A percentile compares a stretch with the other conserved stretches of the same genome.
phyloP scores from a whole-genome alignment of 306 rosid genomes.

The Prunus mume region DNA sequence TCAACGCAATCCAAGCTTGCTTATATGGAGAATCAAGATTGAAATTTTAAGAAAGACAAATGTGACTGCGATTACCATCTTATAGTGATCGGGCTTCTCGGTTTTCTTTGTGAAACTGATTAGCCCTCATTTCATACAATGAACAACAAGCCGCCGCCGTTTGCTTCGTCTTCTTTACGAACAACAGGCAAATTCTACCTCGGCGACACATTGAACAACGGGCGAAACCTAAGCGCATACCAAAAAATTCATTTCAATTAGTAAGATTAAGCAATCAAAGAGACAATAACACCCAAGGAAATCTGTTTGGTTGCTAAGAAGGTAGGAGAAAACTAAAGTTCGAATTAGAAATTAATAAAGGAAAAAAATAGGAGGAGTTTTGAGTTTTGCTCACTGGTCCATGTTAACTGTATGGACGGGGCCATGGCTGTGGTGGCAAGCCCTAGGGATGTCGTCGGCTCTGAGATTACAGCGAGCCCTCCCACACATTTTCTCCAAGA shows the following conservation, averaged over 20 bases:
- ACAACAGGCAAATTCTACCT: conserved; percentile 60
- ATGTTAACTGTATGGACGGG: conserved; percentile 45
- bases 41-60: neutral
- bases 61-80: conserved; percentile 42
- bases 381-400: conserved; percentile 40
- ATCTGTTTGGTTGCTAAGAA: neutral
- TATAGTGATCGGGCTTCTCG: conserved; percentile 78
- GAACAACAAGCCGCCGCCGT: conserved; percentile 49
- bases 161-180: conserved; percentile 68
- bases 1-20: no score
- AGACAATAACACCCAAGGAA: neutral
- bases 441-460: conserved; percentile 63
- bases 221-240: conserved; percentile 53
- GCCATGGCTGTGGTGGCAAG: conserved; percentile 48
- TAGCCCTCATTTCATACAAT: conserved; percentile 89
- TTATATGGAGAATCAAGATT: no score
- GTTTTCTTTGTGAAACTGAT: conserved; percentile 82
- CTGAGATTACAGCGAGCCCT: conserved; percentile 39
- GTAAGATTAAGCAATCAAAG: neutral
- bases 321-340: neutral
- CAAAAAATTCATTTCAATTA: neutral
- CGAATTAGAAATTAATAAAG: neutral
- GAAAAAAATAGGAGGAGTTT: neutral
- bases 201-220: conserved; percentile 72
- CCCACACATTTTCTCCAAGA: neutral